These are phyloP conservation scores for Tuber umbilicatum DNA, from an alignment of 495 filamentous ascomycete genomes.

Conservation along the genomic window DNA sequence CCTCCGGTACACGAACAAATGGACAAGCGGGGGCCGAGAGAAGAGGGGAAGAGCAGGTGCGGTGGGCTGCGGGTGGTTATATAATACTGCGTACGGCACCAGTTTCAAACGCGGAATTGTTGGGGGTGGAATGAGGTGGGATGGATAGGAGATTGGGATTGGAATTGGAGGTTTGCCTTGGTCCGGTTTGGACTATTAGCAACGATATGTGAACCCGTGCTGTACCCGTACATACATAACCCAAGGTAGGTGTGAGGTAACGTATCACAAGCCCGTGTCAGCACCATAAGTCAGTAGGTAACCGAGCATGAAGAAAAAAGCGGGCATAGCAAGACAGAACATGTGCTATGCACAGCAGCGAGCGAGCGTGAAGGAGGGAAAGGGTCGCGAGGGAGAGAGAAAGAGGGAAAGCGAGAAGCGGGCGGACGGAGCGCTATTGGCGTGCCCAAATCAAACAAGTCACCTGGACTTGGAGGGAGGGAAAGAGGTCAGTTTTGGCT, in stretches of 20 bases:
- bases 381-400: constrained; percentile 5
- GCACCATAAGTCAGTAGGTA: neutral
- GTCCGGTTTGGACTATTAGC: neutral
- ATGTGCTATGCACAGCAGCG: neutral
- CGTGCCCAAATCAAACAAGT: neutral
- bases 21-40: neutral
- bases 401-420: neutral
- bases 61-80: neutral
- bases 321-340: neutral
- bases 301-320: neutral
- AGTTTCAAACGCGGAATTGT: neutral
- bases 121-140: neutral
- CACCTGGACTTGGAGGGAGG: neutral
- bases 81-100: neutral
- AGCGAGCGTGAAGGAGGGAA: neutral
- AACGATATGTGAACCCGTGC: neutral
- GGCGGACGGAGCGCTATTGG: neutral
- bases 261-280: neutral
- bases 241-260: neutral
- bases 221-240: neutral
- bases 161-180: neutral
- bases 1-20: neutral
- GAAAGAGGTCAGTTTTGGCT: neutral
- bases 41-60: neutral
- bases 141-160: neutral